Conservation (phyloP, 2,329 filamentous ascomycete genomes). For the Monosporascus cannonballus region DNA sequence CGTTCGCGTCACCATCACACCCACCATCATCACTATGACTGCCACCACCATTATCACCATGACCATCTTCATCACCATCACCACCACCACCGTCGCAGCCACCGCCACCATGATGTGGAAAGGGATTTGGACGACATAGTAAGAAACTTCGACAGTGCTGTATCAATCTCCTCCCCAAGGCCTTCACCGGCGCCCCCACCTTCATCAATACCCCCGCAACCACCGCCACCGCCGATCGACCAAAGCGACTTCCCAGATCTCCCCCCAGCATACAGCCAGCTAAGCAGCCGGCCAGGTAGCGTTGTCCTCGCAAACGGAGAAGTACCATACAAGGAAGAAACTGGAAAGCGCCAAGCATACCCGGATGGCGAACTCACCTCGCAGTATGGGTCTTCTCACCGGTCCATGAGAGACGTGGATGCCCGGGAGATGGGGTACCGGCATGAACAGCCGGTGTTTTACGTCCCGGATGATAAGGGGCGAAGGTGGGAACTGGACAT, state of each 20-base stretch:
- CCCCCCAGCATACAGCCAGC: neutral
- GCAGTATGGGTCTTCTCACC: too few relatives aligned
- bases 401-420: neutral
- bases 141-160: neutral
- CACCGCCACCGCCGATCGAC: neutral
- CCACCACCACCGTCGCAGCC: neutral
- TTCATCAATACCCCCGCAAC: neutral
- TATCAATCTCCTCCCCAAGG: neutral
- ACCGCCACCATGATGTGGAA: neutral
- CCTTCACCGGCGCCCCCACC: neutral
- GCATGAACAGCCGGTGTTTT: neutral
- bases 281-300: neutral
- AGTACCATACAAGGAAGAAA: neutral
- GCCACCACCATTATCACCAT: neutral
- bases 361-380: neutral
- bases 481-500: neutral
- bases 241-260: neutral
- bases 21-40: neutral
- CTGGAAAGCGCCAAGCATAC: neutral
- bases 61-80: neutral
- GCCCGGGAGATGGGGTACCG: neutral
- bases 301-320: neutral
- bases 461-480: neutral
- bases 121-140: neutral
- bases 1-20: neutral